These are phyloP conservation scores for Sugiyamaella marilandica DNA, from an alignment of 805 yeast species.

Conservation along the genomic window DNA sequence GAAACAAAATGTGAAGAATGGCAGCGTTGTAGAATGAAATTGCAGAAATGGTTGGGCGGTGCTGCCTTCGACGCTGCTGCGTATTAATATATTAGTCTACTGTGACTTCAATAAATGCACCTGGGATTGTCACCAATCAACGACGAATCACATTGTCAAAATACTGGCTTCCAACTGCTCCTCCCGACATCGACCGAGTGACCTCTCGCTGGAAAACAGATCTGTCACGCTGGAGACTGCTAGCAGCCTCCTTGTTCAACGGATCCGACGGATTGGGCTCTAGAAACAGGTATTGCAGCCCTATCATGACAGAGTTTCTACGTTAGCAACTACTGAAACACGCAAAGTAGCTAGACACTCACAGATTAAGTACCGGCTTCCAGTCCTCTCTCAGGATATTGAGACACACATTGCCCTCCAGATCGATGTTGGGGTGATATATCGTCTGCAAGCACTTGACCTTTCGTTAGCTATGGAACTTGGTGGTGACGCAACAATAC, in stretches of 20 bases:
- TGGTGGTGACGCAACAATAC: slow-evolving; percentile 36
- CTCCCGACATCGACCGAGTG: slow-evolving; percentile 65
- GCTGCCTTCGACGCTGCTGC: too few species aligned
- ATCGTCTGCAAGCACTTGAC: slow-evolving; percentile 40
- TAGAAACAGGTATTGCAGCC: slow-evolving; percentile 75
- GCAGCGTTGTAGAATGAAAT: too few species aligned
- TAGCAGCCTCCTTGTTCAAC: slow-evolving; percentile 84
- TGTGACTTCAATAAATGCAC: not conserved
- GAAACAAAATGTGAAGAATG: too few species aligned
- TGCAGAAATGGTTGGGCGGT: too few species aligned
- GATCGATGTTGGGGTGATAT: slow-evolving; percentile 91
- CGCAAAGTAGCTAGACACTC: slow-evolving; percentile 5
- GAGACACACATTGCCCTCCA: slow-evolving; percentile 85
- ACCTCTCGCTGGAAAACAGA: slow-evolving; percentile 55
- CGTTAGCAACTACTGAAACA: not conserved
- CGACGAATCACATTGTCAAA: slow-evolving; percentile 54
- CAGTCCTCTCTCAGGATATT: slow-evolving; percentile 92
- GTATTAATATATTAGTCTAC: too few species aligned
- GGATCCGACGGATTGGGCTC: slow-evolving; percentile 95
- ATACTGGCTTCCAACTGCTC: slow-evolving; percentile 47
- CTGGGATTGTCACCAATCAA: not conserved
- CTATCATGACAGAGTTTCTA: slow-evolving; percentile 69
- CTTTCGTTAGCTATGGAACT: slow-evolving; percentile 7
- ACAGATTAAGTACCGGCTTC: slow-evolving; percentile 83
- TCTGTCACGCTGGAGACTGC: slow-evolving; percentile 40